Conservation (phyloP, 1,139 yeast species). For the Petasospora rhodanensis region DNA sequence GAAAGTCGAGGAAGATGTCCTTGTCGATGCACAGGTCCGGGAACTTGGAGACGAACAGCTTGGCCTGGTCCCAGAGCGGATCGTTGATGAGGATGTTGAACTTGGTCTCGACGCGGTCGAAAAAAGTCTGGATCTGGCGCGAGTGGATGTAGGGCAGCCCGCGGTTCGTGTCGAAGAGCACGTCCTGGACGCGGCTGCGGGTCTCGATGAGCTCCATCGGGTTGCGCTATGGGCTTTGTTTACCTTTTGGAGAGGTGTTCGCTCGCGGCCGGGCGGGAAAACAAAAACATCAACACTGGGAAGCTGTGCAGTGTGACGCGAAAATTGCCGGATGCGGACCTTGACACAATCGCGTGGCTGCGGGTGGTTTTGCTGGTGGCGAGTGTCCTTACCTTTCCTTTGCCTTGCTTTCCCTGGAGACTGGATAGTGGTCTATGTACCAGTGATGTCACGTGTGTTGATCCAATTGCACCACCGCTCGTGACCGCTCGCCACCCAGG, state of each 20-base stretch:
- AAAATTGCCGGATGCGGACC: too few species aligned
- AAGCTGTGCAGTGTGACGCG: not conserved
- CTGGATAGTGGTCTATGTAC: too few species aligned
- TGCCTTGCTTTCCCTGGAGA: too few species aligned
- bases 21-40: constrained; percentile 10
- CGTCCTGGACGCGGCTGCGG: constrained; percentile 10
- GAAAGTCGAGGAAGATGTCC: constrained; percentile 9
- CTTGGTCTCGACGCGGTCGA: constrained; percentile 13
- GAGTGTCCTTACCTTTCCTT: too few species aligned
- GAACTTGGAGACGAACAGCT: constrained; percentile 10
- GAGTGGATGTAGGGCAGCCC: constrained; percentile 11
- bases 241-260: constrained; percentile 1
- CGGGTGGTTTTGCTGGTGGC: too few species aligned
- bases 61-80: constrained; percentile 10
- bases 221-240: not conserved
- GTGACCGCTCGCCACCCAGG: too few species aligned
- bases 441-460: too few species aligned
- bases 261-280: too few species aligned
- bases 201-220: constrained; percentile 4
- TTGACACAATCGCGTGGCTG: too few species aligned
- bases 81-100: constrained; percentile 11
- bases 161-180: constrained; percentile 10
- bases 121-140: constrained; percentile 12
- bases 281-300: not conserved
- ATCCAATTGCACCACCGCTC: too few species aligned